phyloP scores from a whole-genome alignment of 1,139 yeast species.

The Candida tropicalis region DNA sequence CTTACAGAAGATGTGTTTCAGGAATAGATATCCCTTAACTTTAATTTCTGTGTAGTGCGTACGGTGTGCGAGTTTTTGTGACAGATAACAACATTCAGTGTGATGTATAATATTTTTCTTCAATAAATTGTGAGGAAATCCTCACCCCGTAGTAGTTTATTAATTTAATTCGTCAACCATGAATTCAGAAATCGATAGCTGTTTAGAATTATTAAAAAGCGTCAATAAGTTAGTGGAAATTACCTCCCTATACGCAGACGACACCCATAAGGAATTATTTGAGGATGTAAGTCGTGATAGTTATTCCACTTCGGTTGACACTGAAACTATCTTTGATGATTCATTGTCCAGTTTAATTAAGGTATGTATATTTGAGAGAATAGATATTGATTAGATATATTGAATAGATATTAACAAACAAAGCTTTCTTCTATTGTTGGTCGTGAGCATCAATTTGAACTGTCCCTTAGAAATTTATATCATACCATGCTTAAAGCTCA shows the following conservation, averaged over 20 bases:
- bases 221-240: slow-evolving; percentile 3
- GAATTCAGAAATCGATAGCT: slow-evolving; percentile 12
- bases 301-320: background rate
- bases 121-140: background rate
- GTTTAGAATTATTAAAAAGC: slow-evolving; percentile 6
- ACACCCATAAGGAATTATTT: slow-evolving; percentile 4
- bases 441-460: slow-evolving; percentile 5
- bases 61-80: background rate
- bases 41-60: background rate
- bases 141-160: background rate
- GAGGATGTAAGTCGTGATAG: background rate
- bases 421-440: slow-evolving; percentile 7
- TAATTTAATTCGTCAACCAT: slow-evolving; percentile 4
- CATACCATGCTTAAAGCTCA: slow-evolving; percentile 8
- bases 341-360: slow-evolving; percentile 11
- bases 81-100: slow-evolving; percentile 1
- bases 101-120: background rate
- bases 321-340: slow-evolving; percentile 4
- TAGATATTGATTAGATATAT: background rate
- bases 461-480: slow-evolving; percentile 11
- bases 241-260: slow-evolving; percentile 8
- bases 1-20: slow-evolving; percentile 19
- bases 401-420: background rate
- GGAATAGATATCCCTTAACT: background rate
- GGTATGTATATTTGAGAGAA: slow-evolving; percentile 10